Percentiles rank a stretch among this genome's conserved stretches.
phyloP scores from a whole-genome alignment of 352 stramenopile genomes.

The Phytophthora crassamura region DNA sequence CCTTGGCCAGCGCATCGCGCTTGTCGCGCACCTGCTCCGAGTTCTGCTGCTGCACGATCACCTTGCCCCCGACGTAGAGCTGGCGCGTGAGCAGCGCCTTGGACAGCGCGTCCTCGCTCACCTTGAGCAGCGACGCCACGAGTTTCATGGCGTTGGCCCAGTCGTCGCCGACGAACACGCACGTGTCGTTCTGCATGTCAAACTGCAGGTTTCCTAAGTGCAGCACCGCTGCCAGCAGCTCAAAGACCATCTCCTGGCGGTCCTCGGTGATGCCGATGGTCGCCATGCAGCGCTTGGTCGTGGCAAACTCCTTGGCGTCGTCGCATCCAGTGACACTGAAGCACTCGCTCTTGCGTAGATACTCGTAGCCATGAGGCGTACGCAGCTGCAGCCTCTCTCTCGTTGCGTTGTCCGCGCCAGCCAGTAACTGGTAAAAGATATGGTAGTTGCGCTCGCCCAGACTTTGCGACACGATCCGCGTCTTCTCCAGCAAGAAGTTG shows the following conservation, averaged over 20 bases:
- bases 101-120: slow-evolving; percentile 78
- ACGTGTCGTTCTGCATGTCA: slow-evolving; percentile 82
- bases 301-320: slow-evolving; percentile 86
- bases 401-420: slow-evolving; percentile 75
- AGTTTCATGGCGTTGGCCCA: slow-evolving; percentile 57
- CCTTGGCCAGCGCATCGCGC: slow-evolving; percentile 91
- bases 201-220: slow-evolving; percentile 91
- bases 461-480: slow-evolving; percentile 89
- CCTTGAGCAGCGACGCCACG: slow-evolving; percentile 78
- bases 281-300: slow-evolving; percentile 85
- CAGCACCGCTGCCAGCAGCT: slow-evolving; percentile 86
- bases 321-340: slow-evolving; percentile 78
- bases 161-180: slow-evolving; percentile 59
- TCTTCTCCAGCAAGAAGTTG: slow-evolving; percentile 93
- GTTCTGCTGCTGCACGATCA: slow-evolving; percentile 91
- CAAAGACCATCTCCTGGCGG: slow-evolving; percentile 86
- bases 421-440: slow-evolving; percentile 96
- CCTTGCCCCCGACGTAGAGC: slow-evolving; percentile 89
- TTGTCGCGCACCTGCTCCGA: slow-evolving; percentile 89
- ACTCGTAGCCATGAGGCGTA: slow-evolving; percentile 86
- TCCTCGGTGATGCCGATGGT: slow-evolving; percentile 89
- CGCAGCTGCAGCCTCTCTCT: slow-evolving; percentile 74
- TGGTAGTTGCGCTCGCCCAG: slow-evolving; percentile 97
- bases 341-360: slow-evolving; percentile 89
- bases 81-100: slow-evolving; percentile 83